Conservation (phyloP, 2,329 filamentous ascomycete species). For the Penicillium paneum region DNA sequence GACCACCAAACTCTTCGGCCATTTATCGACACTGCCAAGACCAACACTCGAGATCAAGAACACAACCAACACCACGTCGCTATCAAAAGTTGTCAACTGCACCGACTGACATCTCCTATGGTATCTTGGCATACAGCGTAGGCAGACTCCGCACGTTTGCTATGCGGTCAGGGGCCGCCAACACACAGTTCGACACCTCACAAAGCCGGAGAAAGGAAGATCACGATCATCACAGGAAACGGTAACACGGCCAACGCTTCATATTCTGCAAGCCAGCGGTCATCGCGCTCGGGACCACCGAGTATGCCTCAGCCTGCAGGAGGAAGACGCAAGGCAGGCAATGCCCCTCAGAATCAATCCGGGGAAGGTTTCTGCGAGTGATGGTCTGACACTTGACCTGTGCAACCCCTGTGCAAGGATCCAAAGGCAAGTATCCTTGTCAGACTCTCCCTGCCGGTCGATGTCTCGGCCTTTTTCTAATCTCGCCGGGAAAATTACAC, state of each 20-base stretch:
- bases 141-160: background rate
- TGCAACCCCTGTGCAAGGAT: slow-evolving; percentile 22
- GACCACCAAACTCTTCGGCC: background rate
- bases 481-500: slow-evolving; percentile 6
- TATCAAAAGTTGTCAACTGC: background rate
- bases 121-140: background rate
- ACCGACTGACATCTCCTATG: background rate
- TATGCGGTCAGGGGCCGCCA: slow-evolving; percentile 5
- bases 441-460: slow-evolving; percentile 3
- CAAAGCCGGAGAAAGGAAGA: slow-evolving; percentile 7
- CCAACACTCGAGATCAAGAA: background rate
- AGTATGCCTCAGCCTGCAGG: background rate
- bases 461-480: slow-evolving; percentile 23
- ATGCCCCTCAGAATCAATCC: slow-evolving; percentile 8
- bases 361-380: slow-evolving; percentile 22
- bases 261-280: background rate
- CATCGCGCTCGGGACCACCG: background rate
- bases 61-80: slow-evolving; percentile 3
- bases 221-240: background rate
- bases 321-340: slow-evolving; percentile 11
- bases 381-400: slow-evolving; percentile 16
- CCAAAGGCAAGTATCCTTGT: slow-evolving; percentile 12
- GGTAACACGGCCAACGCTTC: background rate
- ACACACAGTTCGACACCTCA: slow-evolving; percentile 3
- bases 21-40: background rate